phyloP scores from a whole-genome alignment of 2,329 filamentous ascomycete genomes.

The Trichoderma aggressivum region DNA sequence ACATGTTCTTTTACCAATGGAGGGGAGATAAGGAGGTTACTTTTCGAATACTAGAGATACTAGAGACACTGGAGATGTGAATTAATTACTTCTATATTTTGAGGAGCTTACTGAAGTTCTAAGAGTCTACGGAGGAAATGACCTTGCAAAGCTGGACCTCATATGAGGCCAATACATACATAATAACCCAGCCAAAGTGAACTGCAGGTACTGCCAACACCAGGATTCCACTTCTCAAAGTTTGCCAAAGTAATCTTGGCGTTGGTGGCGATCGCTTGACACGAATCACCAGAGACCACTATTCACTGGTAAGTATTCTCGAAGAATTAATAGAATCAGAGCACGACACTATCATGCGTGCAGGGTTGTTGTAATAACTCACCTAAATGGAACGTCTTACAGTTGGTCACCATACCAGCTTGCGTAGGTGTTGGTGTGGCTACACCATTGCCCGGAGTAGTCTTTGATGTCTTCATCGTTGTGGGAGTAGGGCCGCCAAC shows the following conservation, averaged over 20 bases:
- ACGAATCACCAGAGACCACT: slow-evolving; percentile 19
- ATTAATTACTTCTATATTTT: not conserved
- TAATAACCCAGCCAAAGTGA: slow-evolving; percentile 13
- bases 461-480: not conserved
- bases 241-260: slow-evolving; percentile 18
- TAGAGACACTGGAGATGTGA: not conserved
- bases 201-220: slow-evolving; percentile 16
- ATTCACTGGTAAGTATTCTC: not conserved
- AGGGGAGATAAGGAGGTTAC: not conserved
- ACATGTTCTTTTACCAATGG: not conserved
- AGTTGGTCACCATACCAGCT: slow-evolving; percentile 22
- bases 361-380: not conserved
- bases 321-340: not conserved
- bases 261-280: slow-evolving; percentile 14
- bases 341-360: not conserved
- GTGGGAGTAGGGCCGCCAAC: not conserved
- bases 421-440: slow-evolving; percentile 17
- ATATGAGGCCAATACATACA: slow-evolving; percentile 22
- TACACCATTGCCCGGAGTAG: not conserved
- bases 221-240: slow-evolving; percentile 24
- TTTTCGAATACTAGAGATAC: not conserved
- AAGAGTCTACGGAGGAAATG: not conserved
- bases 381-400: slow-evolving; percentile 22
- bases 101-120: not conserved
- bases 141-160: not conserved